Evolutionary conservation across 176 grass and related monocot species (phyloP).

Genomic region (Otatea glauca): DNA sequence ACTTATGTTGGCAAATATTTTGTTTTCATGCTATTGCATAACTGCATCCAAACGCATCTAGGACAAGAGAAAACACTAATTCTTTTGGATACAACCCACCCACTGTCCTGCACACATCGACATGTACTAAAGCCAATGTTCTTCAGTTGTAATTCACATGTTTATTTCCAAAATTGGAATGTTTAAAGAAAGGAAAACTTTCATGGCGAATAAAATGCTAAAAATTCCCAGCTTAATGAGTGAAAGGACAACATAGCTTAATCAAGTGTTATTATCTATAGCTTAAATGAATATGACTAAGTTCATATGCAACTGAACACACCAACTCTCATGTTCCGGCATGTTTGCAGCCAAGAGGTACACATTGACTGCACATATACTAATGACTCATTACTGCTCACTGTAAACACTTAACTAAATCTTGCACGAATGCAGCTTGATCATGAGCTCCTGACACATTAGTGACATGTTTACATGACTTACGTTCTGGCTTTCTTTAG

Average conservation of each 20-base stretch:
- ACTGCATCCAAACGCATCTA: background rate
- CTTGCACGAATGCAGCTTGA: background rate
- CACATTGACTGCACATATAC: background rate
- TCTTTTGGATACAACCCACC: background rate
- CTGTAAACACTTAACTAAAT: constrained; percentile 3
- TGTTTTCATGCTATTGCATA: constrained; percentile 17
- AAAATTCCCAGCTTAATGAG: constrained; percentile 7
- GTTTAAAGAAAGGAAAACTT: background rate
- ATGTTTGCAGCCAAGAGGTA: background rate
- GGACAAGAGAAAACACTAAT: background rate
- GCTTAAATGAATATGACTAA: background rate
- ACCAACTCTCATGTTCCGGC: background rate
- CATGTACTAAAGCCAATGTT: background rate
- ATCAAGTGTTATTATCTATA: background rate
- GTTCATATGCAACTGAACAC: background rate
- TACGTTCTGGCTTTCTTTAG: no score
- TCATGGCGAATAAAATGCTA: background rate
- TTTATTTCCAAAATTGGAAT: background rate
- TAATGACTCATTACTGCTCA: background rate
- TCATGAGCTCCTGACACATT: no score
- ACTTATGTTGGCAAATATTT: background rate
- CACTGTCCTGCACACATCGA: background rate
- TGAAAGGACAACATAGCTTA: background rate
- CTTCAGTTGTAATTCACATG: background rate
- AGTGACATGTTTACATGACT: no score